Evolutionary conservation across 164 flowering plant genomes (phyloP).

Genomic region (Nymphaea thermarum): DNA sequence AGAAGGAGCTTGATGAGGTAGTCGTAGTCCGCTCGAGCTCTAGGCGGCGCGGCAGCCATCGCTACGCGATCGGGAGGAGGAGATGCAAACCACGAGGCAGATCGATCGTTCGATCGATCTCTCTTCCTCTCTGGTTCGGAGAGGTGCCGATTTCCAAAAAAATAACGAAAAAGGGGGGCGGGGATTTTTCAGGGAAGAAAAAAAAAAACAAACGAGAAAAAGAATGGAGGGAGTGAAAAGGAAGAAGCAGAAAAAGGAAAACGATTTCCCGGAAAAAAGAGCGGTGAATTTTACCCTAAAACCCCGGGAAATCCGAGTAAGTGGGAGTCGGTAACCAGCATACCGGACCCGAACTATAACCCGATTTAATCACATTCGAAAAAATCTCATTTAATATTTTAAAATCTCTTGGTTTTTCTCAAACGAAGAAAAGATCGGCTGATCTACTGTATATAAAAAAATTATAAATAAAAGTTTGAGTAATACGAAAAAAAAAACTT

Average conservation of each 20-base stretch:
- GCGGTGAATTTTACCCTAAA: background rate
- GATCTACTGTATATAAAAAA: too few species aligned
- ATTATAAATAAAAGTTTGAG: too few species aligned
- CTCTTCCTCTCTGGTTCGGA: background rate
- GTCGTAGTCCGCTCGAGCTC: conserved; percentile 57
- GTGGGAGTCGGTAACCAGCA: too few species aligned
- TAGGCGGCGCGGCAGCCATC: conserved; percentile 62
- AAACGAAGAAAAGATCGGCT: too few species aligned
- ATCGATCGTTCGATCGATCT: background rate
- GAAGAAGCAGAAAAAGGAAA: background rate
- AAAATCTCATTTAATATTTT: too few species aligned
- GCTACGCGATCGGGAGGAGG: background rate
- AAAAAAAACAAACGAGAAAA: too few species aligned
- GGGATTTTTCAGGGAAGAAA: background rate
- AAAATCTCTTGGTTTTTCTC: too few species aligned
- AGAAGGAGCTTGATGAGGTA: conserved; percentile 44
- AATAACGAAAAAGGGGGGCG: background rate
- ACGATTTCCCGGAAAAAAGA: background rate
- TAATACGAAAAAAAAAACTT: too few species aligned
- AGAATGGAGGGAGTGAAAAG: background rate
- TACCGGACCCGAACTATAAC: too few species aligned
- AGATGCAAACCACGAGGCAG: background rate
- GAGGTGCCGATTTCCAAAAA: background rate
- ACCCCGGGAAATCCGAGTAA: background rate
- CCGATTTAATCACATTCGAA: too few species aligned